Conservation (phyloP, 1,284 basidiomycete genomes). For the Ganoderma lucidum region DNA sequence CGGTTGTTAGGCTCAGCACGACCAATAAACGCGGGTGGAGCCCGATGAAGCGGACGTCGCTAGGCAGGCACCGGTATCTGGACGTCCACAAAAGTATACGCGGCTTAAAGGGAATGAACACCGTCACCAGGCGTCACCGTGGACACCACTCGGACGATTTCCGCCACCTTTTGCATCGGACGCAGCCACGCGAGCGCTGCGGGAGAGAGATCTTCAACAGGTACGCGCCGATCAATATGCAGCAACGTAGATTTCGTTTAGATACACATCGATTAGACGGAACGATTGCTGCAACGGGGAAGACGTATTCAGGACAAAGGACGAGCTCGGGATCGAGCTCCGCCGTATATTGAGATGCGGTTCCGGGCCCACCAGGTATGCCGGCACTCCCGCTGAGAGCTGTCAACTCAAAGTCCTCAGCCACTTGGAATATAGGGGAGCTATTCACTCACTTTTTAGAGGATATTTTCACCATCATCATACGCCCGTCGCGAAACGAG, state of each 20-base stretch:
- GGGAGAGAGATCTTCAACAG: neutral
- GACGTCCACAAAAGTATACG: neutral
- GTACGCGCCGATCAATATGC: constrained; percentile 12
- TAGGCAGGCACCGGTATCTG: neutral
- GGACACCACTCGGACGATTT: constrained; percentile 3
- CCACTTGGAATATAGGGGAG: neutral
- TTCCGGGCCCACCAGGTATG: neutral
- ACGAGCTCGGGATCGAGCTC: constrained; percentile 10
- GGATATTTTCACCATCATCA: constrained; percentile 9
- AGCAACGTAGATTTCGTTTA: constrained; percentile 8
- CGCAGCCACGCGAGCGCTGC: constrained; percentile 1
- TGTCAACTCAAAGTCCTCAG: neutral
- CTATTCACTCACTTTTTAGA: neutral
- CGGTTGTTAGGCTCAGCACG: neutral
- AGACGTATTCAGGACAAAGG: neutral
- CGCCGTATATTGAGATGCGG: constrained; percentile 8
- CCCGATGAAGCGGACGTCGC: neutral
- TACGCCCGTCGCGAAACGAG: neutral
- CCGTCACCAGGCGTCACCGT: constrained; percentile 12
- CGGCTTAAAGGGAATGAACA: neutral
- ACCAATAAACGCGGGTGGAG: too few relatives aligned
- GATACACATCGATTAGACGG: constrained; percentile 9
- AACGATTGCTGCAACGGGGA: neutral
- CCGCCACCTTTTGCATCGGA: neutral
- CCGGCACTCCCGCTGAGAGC: neutral